Percentiles rank a stretch among this genome's conserved stretches.
Evolutionary conservation across 2,329 filamentous ascomycete species (phyloP).

Genomic region (Diplodia intermedia): DNA sequence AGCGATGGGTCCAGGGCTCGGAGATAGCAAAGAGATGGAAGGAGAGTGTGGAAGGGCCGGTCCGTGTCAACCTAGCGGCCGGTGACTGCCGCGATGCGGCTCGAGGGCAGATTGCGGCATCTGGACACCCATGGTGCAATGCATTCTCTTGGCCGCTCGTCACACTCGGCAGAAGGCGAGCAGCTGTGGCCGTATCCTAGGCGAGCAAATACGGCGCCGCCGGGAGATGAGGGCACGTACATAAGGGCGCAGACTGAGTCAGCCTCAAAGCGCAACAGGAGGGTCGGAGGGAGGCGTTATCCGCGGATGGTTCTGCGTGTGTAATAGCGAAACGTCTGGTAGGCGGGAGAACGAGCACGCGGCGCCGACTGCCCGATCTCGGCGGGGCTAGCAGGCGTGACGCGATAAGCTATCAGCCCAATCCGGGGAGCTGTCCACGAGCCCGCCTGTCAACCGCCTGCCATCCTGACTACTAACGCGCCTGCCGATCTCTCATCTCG

Average conservation of each 20-base stretch:
- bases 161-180: no score
- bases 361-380: conserved; percentile 2
- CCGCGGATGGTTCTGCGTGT: neutral
- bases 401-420: neutral
- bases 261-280: conserved; percentile 3
- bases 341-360: neutral
- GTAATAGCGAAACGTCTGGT: conserved; percentile 10
- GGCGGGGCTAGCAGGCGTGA: conserved; percentile 4
- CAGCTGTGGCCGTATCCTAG: neutral
- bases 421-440: conserved; percentile 15
- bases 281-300: conserved; percentile 3
- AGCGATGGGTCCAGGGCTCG: neutral
- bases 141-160: neutral
- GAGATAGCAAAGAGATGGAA: conserved; percentile 13
- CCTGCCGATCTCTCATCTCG: conserved; percentile 20
- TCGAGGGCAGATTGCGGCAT: conserved; percentile 21
- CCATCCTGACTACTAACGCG: neutral
- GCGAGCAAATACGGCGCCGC: neutral
- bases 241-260: neutral
- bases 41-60: neutral
- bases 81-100: neutral
- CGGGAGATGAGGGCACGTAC: neutral
- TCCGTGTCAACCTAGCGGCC: neutral
- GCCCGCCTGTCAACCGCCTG: neutral
- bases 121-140: neutral